A percentile compares a stretch with the other conserved stretches of the same genome.
Conservation (phyloP, 2,329 filamentous ascomycete genomes). For the Colletotrichum plurivorum region DNA sequence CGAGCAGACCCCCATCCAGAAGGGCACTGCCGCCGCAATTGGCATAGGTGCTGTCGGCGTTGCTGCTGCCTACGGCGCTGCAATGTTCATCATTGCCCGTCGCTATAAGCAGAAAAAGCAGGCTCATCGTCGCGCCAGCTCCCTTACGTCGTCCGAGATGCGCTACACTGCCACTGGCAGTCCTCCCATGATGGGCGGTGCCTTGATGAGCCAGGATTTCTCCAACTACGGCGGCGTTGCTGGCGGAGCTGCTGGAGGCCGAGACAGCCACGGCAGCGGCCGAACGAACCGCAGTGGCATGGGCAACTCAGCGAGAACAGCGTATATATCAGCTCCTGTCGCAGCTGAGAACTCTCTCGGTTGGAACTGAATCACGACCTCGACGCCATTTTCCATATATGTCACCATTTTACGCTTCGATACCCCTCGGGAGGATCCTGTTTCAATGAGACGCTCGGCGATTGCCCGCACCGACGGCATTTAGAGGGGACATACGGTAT, state of each 20-base stretch:
- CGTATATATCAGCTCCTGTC: slow-evolving; percentile 88
- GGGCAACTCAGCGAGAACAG: slow-evolving; percentile 68
- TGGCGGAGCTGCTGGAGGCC: slow-evolving; percentile 60
- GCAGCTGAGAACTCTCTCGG: slow-evolving; percentile 95
- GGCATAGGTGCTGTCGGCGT: slow-evolving; percentile 83
- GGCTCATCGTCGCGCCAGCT: slow-evolving; percentile 82
- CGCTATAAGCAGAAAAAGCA: slow-evolving; percentile 90
- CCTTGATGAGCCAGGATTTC: slow-evolving; percentile 70
- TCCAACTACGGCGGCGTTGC: slow-evolving; percentile 67
- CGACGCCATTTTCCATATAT: slow-evolving; percentile 44
- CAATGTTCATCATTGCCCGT: slow-evolving; percentile 94
- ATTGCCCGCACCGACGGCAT: slow-evolving; percentile 31
- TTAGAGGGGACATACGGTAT: slow-evolving; percentile 22
- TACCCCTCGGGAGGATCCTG: slow-evolving; percentile 42
- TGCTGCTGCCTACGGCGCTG: slow-evolving; percentile 89
- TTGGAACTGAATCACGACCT: slow-evolving; percentile 80
- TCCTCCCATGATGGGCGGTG: slow-evolving; percentile 79
- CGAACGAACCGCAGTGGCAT: slow-evolving; percentile 60
- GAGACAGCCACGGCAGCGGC: slow-evolving; percentile 78
- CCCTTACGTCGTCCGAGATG: slow-evolving; percentile 73
- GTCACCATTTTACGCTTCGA: slow-evolving; percentile 41
- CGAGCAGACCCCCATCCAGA: slow-evolving; percentile 70
- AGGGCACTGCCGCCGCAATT: slow-evolving; percentile 77
- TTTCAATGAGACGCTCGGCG: slow-evolving; percentile 36
- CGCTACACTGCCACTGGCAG: slow-evolving; percentile 63